Evolutionary conservation across 2,329 filamentous ascomycete genomes (phyloP), one percentile per base, ranked within the genome.

Genomic region (Beauveria medogensis): DNA sequence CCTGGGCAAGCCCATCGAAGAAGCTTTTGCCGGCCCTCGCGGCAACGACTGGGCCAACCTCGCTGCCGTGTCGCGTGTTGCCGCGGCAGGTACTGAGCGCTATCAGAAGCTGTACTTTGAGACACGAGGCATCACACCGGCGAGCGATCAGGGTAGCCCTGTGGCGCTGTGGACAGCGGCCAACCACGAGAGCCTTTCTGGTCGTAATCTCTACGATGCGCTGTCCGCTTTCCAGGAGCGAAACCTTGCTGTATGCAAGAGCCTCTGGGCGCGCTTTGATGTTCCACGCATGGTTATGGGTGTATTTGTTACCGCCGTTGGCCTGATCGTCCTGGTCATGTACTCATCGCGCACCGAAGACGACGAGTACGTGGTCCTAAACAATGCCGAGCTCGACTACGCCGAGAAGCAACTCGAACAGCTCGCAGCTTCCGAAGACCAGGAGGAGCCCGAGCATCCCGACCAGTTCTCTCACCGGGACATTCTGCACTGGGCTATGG

Each of bases 211-310:
- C 0, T 85, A 84, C 66, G 65, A 80, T 2, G 82, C 86, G 0
- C 93, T 90, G 69, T 77, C 81, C 18, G 78, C 80, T 12, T 97
- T 96, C 70, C 92, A 97, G 71, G 78, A 79, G 34, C 85, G 90
- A 69, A 96, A 89, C 0, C 78, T 99, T 50, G 80, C 80, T 30
- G 81, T 93, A 14, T 97, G 91, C 77, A 90, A 92, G 70, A 82
- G 81, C 44, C 78, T 97, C 18, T 99, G 94, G 94, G 92, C 94
- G 24, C 85, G 90, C 41, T 99, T 99, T 67, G 91, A 99, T 71
- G 80, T 96, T 22, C 81, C 85, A 2, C 90, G 88, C 71, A 99
- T 99, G 92, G 69, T 88, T 16, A 80, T 89, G 64, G 94, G 94
- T 52, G 85, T 97, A 43, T 71, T 74, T 0, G 82, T 96, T 58